phyloP scores from a whole-genome alignment of 495 filamentous ascomycete species.

The Trichoderma reesei region DNA sequence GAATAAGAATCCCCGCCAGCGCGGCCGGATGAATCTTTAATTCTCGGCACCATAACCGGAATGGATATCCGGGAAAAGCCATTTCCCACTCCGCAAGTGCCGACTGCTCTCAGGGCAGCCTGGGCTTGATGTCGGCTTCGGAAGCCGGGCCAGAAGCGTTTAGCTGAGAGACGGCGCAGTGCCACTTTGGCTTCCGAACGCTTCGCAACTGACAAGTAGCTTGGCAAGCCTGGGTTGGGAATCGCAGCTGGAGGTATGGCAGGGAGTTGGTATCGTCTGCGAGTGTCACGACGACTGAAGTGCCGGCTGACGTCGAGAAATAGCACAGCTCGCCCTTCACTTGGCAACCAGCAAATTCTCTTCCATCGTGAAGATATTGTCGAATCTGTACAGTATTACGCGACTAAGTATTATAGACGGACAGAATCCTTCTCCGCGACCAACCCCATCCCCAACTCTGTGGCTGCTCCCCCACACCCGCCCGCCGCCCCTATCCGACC shows the following conservation, averaged over 20 bases:
- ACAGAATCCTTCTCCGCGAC: background rate
- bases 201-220: too few relatives aligned
- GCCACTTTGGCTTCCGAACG: too few relatives aligned
- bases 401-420: too few relatives aligned
- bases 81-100: background rate
- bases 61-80: background rate
- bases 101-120: background rate
- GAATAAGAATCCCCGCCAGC: background rate
- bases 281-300: background rate
- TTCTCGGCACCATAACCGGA: background rate
- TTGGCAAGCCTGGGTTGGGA: too few relatives aligned
- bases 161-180: background rate
- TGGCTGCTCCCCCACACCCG: background rate
- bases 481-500: slow-evolving; percentile 3
- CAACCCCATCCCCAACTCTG: background rate
- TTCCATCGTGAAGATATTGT: too few relatives aligned
- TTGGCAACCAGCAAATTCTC: too few relatives aligned
- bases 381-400: too few relatives aligned
- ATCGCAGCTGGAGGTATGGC: too few relatives aligned
- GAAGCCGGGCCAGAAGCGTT: background rate
- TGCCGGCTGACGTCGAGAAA: too few relatives aligned
- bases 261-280: background rate
- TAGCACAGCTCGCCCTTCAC: too few relatives aligned
- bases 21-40: background rate
- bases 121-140: background rate